Percentiles rank a stretch among this genome's conserved stretches.
These are phyloP conservation scores for Pichia sp. DNA, from an alignment of 1,139 yeast species.

Conservation along the genomic window DNA sequence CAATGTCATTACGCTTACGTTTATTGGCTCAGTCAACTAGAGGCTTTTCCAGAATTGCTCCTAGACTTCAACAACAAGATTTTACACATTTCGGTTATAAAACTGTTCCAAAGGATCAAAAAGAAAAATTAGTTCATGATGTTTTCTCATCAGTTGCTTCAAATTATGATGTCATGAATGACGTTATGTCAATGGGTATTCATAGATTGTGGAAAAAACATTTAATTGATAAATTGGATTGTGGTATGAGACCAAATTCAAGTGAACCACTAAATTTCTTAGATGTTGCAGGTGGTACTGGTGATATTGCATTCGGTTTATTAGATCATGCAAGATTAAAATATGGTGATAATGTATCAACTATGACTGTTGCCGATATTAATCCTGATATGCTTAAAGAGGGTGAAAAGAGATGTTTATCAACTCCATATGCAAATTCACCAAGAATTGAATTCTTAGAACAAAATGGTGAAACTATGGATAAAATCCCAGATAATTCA, in stretches of 20 bases:
- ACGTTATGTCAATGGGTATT: slow-evolving; percentile 92
- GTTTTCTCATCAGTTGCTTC: slow-evolving; percentile 95
- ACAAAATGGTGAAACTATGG: slow-evolving; percentile 90
- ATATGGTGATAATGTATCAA: slow-evolving; percentile 67
- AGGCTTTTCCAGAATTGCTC: neutral
- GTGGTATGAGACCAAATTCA: slow-evolving; percentile 84
- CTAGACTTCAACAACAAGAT: slow-evolving; percentile 2
- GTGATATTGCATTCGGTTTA: slow-evolving; percentile 94
- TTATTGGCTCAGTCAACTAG: neutral
- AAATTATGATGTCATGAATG: slow-evolving; percentile 93
- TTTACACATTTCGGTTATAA: slow-evolving; percentile 87
- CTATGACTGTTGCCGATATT: slow-evolving; percentile 91
- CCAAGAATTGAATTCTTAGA: slow-evolving; percentile 71
- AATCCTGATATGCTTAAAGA: slow-evolving; percentile 93
- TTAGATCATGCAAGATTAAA: slow-evolving; percentile 81
- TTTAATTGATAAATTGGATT: slow-evolving; percentile 79
- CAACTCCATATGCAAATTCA: slow-evolving; percentile 41
- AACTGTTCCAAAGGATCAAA: slow-evolving; percentile 73
- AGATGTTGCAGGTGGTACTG: slow-evolving; percentile 99
- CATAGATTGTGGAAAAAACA: slow-evolving; percentile 95
- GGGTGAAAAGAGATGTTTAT: slow-evolving; percentile 67
- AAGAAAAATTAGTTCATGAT: slow-evolving; percentile 79
- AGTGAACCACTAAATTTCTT: slow-evolving; percentile 71
- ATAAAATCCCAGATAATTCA: slow-evolving; percentile 74
- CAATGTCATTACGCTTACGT: neutral